Evolutionary conservation across 192 early-diverging fungal genomes (phyloP).

Genomic region (Pilaira anomala): DNA sequence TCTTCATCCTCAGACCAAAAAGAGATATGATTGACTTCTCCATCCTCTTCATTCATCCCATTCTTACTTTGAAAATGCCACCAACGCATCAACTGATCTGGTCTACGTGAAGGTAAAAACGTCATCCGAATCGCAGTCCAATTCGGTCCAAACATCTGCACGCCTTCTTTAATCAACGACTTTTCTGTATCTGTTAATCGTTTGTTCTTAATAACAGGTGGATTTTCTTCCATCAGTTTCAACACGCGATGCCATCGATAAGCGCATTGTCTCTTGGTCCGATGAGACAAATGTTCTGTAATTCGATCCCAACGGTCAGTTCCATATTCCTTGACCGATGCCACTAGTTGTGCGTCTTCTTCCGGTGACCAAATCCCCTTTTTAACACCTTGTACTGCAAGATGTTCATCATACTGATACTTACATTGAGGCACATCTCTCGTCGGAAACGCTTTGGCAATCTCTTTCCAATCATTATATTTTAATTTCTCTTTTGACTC

Average conservation of each 20-base stretch:
- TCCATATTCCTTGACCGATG: constrained; percentile 1
- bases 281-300: neutral
- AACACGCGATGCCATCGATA: constrained; percentile 10
- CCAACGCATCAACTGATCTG: constrained; percentile 24
- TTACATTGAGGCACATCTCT: constrained; percentile 1
- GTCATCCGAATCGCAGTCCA: constrained; percentile 29
- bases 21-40: neutral
- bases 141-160: constrained; percentile 32
- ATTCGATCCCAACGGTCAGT: neutral
- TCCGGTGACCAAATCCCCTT: constrained; percentile 5
- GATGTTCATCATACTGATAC: neutral
- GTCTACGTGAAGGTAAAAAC: constrained; percentile 26
- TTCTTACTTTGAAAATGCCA: constrained; percentile 15
- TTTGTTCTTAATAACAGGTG: neutral
- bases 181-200: constrained; percentile 24
- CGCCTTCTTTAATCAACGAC: constrained; percentile 21
- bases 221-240: neutral
- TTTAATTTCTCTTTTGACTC: neutral
- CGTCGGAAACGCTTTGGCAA: neutral
- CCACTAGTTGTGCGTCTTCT: constrained; percentile 2
- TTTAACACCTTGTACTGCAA: neutral
- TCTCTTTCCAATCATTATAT: constrained; percentile 5
- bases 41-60: neutral
- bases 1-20: constrained; percentile 15
- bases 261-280: neutral